Base-by-base conservation (phyloP, 2,329 filamentous ascomycete genomes). In the Clonostachys chloroleuca region DNA sequence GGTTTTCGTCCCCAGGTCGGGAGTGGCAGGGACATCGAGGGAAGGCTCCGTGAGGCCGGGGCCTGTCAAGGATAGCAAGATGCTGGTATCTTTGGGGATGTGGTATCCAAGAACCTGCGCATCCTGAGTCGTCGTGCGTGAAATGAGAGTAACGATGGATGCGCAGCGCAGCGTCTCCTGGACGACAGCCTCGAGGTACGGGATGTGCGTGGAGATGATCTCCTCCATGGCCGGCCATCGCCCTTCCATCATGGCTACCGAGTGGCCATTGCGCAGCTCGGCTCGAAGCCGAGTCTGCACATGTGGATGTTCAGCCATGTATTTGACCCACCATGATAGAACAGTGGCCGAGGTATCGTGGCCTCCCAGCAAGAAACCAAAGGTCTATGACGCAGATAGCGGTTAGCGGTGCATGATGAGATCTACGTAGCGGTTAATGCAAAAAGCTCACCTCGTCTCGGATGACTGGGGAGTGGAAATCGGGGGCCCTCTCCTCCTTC, bases 161-260 rank as follows among this genome's bases (percentile, higher is more conserved):
- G 57, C 56, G n/a, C 52, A 56, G 2, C 69, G 61, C 3, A 69
- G 50, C 0, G 59, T 56, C 49, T 72, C 67, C 48, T 68, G 63
- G 34, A 70, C 52, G 7, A 63, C 56, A 9, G 66, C 66, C 17
- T 70, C 67, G 12, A 70, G 54, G 49, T 66, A 69, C 2, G 63
- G 62, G 2, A 67, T 48, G 5, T 56, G 52, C 2, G 53, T 46
- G 3, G 42, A 42, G 0, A 52, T 51, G 13, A 70, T 59, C 50
- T 69, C 67, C 2, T 51, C 39, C 24, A 57, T 54, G 0, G 55
- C 59, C 5, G 66, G 67, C 18, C 47, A 49, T 5, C 66, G 60
- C 5, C 45, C 42, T 4, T 56, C 56, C 0, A 42, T 37, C 1
- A 45, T 12, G 0, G 65, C 65, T 0, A 44, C 40, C 16, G 52